phyloP scores from a whole-genome alignment of 2,329 filamentous ascomycete genomes.

The Atkinsonella texensis region DNA sequence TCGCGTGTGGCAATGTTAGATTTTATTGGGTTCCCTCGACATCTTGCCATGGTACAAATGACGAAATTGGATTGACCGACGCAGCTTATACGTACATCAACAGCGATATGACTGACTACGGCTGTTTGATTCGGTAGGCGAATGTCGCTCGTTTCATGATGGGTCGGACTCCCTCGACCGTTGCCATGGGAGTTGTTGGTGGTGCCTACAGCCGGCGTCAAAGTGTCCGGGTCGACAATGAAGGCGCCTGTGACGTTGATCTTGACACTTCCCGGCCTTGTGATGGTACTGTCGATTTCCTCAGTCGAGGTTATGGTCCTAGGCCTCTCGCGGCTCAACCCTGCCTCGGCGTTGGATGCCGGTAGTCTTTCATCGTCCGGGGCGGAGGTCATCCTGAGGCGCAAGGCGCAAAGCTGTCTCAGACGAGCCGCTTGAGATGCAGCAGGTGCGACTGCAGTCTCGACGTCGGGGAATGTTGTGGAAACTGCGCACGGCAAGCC shows the following conservation, averaged over 20 bases:
- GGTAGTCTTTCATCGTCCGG: slow-evolving; percentile 4
- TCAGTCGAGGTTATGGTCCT: slow-evolving; percentile 35
- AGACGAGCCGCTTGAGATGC: neutral
- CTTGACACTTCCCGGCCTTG: slow-evolving; percentile 59
- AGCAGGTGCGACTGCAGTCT: neutral
- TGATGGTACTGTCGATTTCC: slow-evolving; percentile 47
- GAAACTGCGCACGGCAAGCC: neutral
- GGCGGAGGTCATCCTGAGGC: slow-evolving; percentile 8
- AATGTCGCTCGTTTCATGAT: slow-evolving; percentile 78
- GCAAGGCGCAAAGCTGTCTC: neutral
- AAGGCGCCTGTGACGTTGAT: slow-evolving; percentile 97
- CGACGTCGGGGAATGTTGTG: neutral
- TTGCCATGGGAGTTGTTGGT: slow-evolving; percentile 17
- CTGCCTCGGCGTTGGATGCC: neutral
- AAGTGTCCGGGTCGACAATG: slow-evolving; percentile 74
- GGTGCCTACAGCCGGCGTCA: slow-evolving; percentile 32
- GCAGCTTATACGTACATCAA: slow-evolving; percentile 57
- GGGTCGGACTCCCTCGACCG: slow-evolving; percentile 34
- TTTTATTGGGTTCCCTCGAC: no score
- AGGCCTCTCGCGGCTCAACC: neutral
- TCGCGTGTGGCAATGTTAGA: neutral
- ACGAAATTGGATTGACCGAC: neutral
- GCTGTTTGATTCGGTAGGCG: slow-evolving; percentile 91
- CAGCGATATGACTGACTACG: slow-evolving; percentile 90
- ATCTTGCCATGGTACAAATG: no score